phyloP scores from a whole-genome alignment of 306 rosid species.

The Fagus crenata region DNA sequence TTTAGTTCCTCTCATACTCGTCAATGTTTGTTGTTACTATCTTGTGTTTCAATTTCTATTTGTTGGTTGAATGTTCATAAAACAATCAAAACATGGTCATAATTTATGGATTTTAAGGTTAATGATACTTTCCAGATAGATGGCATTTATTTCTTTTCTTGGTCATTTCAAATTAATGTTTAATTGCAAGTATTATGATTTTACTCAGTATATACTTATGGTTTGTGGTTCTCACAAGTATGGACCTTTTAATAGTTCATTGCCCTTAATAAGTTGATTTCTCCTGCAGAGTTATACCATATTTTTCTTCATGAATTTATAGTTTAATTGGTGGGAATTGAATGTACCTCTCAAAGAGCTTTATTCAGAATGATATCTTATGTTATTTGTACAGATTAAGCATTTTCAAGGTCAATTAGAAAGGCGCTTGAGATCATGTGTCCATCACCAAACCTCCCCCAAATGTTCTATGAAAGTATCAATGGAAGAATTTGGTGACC shows the following conservation, averaged over 20 bases:
- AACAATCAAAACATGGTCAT: neutral
- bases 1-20: neutral
- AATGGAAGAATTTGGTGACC: constrained; percentile 33
- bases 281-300: neutral
- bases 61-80: neutral
- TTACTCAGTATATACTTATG: neutral
- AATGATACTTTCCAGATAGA: neutral
- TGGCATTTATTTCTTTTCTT: neutral
- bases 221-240: neutral
- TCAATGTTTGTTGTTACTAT: neutral
- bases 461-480: constrained; percentile 23
- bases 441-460: constrained; percentile 1
- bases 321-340: neutral
- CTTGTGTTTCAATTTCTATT: neutral
- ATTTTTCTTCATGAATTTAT: neutral
- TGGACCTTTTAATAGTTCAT: too few relatives aligned
- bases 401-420: constrained; percentile 11
- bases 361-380: neutral
- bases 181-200: neutral
- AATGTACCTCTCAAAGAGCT: neutral
- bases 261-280: neutral
- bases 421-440: constrained; percentile 3
- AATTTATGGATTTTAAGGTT: neutral
- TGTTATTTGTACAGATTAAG: constrained; percentile 31
- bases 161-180: neutral